Percentiles rank a stretch among this genome's conserved stretches.
These are phyloP conservation scores for Phytophthora capsici DNA, from an alignment of 352 stramenopile species.

Conservation along the genomic window DNA sequence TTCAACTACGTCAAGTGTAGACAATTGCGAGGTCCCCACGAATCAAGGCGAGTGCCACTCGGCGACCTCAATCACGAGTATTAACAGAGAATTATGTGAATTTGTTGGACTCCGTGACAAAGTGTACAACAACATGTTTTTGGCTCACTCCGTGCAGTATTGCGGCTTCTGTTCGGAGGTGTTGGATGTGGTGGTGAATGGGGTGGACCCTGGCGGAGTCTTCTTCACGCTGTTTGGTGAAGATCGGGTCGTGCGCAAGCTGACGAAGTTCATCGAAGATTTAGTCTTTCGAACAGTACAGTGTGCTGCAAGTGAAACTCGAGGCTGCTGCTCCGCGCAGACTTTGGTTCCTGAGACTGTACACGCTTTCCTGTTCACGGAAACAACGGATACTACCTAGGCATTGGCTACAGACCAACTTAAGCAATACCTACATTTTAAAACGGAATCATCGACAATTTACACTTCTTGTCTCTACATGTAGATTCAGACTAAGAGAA, in stretches of 20 bases:
- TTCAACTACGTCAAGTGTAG: constrained; percentile 12
- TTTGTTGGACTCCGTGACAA: constrained; percentile 25
- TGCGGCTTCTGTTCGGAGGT: constrained; percentile 19
- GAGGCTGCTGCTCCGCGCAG: constrained; percentile 14
- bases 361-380: constrained; percentile 14
- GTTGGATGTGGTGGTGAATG: constrained; percentile 1
- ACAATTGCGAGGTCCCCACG: not conserved
- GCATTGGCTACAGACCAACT: too few species aligned
- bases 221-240: constrained; percentile 7
- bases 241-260: constrained; percentile 1
- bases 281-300: not conserved
- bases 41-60: not conserved
- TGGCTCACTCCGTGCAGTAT: constrained; percentile 12
- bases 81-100: constrained; percentile 10
- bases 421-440: too few species aligned
- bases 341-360: constrained; percentile 14
- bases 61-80: not conserved
- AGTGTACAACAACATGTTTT: constrained; percentile 22
- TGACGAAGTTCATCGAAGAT: constrained; percentile 18
- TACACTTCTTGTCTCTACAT: too few species aligned
- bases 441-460: too few species aligned
- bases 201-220: constrained; percentile 8
- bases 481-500: too few species aligned
- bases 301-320: not conserved
- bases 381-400: too few species aligned